These are phyloP conservation scores for Tuber umbilicatum DNA, from an alignment of 495 filamentous ascomycete species.

Conservation along the genomic window DNA sequence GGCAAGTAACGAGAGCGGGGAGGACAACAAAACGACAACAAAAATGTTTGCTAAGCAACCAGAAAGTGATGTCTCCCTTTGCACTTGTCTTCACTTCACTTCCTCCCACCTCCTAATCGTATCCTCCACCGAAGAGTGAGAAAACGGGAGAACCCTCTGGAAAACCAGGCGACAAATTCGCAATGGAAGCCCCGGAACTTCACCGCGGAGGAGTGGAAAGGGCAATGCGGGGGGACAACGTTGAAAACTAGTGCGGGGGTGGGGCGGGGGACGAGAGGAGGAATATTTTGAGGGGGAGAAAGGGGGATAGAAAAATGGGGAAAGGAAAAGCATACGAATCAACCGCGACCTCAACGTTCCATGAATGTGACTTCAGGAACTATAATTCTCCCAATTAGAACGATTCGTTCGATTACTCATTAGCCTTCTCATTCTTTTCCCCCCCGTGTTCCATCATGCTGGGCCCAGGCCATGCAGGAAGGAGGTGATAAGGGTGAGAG, in stretches of 20 bases:
- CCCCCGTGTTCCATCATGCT: background rate
- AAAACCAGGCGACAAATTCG: background rate
- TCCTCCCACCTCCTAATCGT: conserved; percentile 3
- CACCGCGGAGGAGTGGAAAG: background rate
- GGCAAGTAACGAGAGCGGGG: background rate
- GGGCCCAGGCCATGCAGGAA: background rate
- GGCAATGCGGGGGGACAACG: background rate
- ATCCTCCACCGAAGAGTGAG: background rate
- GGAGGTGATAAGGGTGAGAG: background rate
- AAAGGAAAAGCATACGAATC: conserved; percentile 36
- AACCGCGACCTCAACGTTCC: conserved; percentile 40
- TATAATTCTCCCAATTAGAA: conserved; percentile 22
- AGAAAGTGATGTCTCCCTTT: background rate
- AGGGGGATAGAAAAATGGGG: conserved; percentile 16
- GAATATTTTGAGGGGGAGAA: background rate
- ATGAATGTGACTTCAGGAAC: conserved; percentile 39
- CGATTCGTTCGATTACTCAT: conserved; percentile 10
- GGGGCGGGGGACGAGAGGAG: background rate
- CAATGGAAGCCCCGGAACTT: background rate
- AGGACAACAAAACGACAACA: background rate
- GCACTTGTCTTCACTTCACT: background rate
- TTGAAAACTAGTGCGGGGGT: background rate
- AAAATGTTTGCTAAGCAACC: background rate
- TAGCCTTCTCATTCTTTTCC: conserved; percentile 10
- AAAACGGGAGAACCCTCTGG: background rate